These are phyloP conservation scores for Neurospora tetraspora DNA, from an alignment of 495 filamentous ascomycete species.

Conservation along the genomic window DNA sequence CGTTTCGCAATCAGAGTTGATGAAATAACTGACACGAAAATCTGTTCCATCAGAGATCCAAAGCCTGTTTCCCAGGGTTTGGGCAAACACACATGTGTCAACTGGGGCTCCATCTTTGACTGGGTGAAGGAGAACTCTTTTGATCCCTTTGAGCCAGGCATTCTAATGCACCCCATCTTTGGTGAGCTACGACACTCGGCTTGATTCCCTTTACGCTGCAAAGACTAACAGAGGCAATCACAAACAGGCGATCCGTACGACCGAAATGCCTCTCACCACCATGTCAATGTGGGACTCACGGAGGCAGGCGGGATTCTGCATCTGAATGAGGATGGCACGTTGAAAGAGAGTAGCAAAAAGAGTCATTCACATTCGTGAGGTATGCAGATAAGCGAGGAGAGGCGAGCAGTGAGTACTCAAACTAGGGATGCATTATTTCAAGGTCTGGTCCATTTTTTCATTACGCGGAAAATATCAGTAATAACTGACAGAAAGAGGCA, in stretches of 20 bases:
- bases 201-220: not conserved
- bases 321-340: not conserved
- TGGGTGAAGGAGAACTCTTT: conserved; percentile 2
- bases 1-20: not conserved
- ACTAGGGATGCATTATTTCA: too few relatives aligned
- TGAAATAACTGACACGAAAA: not conserved
- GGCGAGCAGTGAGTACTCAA: too few relatives aligned
- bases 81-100: conserved; percentile 1
- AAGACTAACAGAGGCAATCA: not conserved
- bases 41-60: not conserved
- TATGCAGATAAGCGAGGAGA: not conserved
- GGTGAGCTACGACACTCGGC: not conserved
- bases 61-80: not conserved
- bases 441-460: too few relatives aligned
- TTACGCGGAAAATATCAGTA: too few relatives aligned
- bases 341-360: not conserved
- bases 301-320: not conserved
- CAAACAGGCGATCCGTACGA: conserved; percentile 4
- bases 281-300: not conserved
- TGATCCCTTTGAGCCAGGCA: not conserved
- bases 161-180: conserved; percentile 2
- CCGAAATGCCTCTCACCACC: not conserved
- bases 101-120: conserved; percentile 1
- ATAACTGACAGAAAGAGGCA: too few relatives aligned
- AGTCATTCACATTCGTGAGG: not conserved